These are phyloP conservation scores for Neonectria coccinea DNA, from an alignment of 2,329 filamentous ascomycete species.

Conservation along the genomic window DNA sequence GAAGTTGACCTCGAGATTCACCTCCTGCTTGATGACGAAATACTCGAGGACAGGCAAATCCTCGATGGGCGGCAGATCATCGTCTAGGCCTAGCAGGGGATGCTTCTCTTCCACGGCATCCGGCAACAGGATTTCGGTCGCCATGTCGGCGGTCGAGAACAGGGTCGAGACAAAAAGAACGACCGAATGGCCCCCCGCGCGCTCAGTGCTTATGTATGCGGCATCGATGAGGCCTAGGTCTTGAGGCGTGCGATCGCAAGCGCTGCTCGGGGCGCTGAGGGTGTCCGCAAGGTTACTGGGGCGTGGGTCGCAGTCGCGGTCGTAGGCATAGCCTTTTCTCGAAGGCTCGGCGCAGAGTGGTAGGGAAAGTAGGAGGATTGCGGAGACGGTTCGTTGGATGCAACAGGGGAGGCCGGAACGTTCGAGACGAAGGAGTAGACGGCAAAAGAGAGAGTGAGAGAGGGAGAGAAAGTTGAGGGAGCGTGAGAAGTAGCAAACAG, in stretches of 20 bases:
- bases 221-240: slow-evolving; percentile 38
- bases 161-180: slow-evolving; percentile 37
- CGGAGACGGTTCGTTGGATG: slow-evolving; percentile 5
- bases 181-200: slow-evolving; percentile 43
- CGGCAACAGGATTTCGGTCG: slow-evolving; percentile 38
- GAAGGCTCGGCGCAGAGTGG: slow-evolving; percentile 24
- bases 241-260: slow-evolving; percentile 1
- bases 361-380: not conserved
- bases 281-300: slow-evolving; percentile 11
- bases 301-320: slow-evolving; percentile 22
- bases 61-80: slow-evolving; percentile 49
- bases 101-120: slow-evolving; percentile 38
- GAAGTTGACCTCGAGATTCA: slow-evolving; percentile 92
- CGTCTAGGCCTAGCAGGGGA: slow-evolving; percentile 48
- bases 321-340: slow-evolving; percentile 26
- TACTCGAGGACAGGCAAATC: slow-evolving; percentile 55
- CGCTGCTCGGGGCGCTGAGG: slow-evolving; percentile 8
- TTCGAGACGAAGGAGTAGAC: not conserved
- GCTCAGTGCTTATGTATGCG: slow-evolving; percentile 35
- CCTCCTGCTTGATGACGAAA: slow-evolving; percentile 82
- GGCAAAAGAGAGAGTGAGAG: slow-evolving; percentile 3
- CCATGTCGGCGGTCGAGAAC: slow-evolving; percentile 34
- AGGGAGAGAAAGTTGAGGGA: not conserved
- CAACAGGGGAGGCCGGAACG: not conserved
- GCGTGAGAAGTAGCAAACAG: not conserved